Percentiles rank a stretch among this genome's conserved stretches.
phyloP scores from a whole-genome alignment of 2,329 filamentous ascomycete genomes.

The Exophiala bonariae region DNA sequence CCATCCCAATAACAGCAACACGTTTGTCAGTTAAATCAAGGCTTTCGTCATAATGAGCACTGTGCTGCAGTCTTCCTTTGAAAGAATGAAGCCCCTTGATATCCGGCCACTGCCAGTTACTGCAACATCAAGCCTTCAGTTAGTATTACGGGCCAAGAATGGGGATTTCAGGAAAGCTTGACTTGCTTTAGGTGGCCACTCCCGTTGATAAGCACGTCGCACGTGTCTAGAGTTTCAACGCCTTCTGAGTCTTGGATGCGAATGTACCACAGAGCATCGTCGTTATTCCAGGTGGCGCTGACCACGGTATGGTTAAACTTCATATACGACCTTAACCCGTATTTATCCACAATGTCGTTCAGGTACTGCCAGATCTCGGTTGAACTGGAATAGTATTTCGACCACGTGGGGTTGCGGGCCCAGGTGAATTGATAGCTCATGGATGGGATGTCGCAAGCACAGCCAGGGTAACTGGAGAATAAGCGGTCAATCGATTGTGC shows the following conservation, averaged over 20 bases:
- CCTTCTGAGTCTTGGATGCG: slow-evolving; percentile 31
- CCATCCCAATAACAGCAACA: slow-evolving; percentile 58
- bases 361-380: slow-evolving; percentile 60
- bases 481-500: too few species aligned
- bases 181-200: slow-evolving; percentile 39
- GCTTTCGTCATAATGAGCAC: slow-evolving; percentile 44
- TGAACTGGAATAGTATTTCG: slow-evolving; percentile 57
- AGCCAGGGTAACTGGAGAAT: slow-evolving; percentile 29
- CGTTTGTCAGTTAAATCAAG: slow-evolving; percentile 55
- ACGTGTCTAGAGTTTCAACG: slow-evolving; percentile 50
- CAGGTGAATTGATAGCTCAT: slow-evolving; percentile 35
- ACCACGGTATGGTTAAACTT: slow-evolving; percentile 58
- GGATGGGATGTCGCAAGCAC: slow-evolving; percentile 33
- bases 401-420: slow-evolving; percentile 50
- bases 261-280: slow-evolving; percentile 28
- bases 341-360: slow-evolving; percentile 31
- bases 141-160: slow-evolving; percentile 36
- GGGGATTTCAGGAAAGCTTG: slow-evolving; percentile 32
- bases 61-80: slow-evolving; percentile 30
- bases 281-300: slow-evolving; percentile 56
- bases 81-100: slow-evolving; percentile 30
- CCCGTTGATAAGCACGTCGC: slow-evolving; percentile 43
- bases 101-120: slow-evolving; percentile 52
- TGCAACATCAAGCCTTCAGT: slow-evolving; percentile 50
- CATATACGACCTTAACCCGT: slow-evolving; percentile 53